Evolutionary conservation across 2,329 filamentous ascomycete genomes (phyloP).

Genomic region (Sclerotinia subarctica): DNA sequence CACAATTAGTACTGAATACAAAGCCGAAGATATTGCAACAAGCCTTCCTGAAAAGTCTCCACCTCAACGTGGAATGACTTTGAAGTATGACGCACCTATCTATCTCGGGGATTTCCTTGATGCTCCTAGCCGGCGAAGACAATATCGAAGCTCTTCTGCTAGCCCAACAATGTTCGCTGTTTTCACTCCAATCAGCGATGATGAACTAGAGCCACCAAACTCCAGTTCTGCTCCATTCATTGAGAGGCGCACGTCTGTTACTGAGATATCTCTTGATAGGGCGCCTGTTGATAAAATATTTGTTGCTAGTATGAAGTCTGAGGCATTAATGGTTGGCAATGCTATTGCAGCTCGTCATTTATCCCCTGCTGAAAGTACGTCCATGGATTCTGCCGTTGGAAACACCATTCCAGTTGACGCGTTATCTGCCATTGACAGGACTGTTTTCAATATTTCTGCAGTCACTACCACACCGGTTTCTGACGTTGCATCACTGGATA

Average conservation of each 20-base stretch:
- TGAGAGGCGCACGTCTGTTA: not conserved
- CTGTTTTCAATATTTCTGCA: not conserved
- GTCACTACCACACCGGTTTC: not conserved
- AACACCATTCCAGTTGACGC: not conserved
- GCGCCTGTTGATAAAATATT: too few relatives aligned
- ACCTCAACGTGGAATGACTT: not conserved
- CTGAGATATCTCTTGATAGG: not conserved
- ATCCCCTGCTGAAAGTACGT: not conserved
- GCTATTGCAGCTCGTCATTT: not conserved
- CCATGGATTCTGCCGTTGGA: not conserved
- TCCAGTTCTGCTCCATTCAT: not conserved
- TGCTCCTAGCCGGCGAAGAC: not conserved
- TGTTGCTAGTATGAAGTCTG: too few relatives aligned
- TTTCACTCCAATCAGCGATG: too few relatives aligned
- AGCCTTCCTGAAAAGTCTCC: not conserved
- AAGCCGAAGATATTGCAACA: not conserved
- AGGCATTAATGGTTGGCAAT: too few relatives aligned
- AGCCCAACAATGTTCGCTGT: not conserved
- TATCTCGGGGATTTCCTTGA: not conserved
- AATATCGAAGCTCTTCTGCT: slow-evolving; percentile 11
- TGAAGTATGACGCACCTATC: not conserved
- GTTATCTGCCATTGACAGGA: not conserved
- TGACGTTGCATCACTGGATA: not conserved
- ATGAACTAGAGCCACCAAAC: not conserved
- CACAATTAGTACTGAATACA: not conserved